These are phyloP conservation scores for Selaginella tamariscina DNA, from an alignment of 75 land plant species.

Conservation along the genomic window DNA sequence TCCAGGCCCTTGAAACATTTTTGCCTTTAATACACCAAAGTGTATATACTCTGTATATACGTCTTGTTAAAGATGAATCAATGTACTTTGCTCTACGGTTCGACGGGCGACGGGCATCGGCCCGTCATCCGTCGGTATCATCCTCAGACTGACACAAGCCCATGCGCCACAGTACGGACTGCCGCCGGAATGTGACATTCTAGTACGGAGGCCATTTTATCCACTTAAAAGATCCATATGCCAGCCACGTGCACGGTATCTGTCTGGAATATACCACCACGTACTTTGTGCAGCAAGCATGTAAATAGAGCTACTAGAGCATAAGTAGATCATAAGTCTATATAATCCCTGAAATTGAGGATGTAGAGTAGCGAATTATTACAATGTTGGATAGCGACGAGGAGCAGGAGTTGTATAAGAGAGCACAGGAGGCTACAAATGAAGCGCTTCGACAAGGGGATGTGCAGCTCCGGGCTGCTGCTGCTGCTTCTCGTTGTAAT, in stretches of 20 bases:
- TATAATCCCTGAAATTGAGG: too few species aligned
- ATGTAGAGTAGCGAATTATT: too few species aligned
- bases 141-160: background rate
- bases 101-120: background rate
- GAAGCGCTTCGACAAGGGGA: background rate
- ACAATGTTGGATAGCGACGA: too few species aligned
- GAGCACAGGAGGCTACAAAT: background rate
- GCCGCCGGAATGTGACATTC: constrained; percentile 4
- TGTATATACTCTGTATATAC: too few species aligned
- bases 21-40: background rate
- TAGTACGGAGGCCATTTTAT: background rate
- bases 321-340: too few species aligned
- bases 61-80: too few species aligned
- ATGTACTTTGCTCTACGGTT: too few species aligned
- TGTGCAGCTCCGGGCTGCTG: background rate
- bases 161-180: background rate
- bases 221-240: background rate
- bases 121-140: background rate
- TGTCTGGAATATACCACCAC: too few species aligned
- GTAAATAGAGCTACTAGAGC: too few species aligned
- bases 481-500: background rate
- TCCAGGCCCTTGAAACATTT: too few species aligned
- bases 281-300: too few species aligned
- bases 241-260: background rate
- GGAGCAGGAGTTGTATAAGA: background rate